Percentiles rank a stretch among this genome's conserved stretches.
Conservation (phyloP, 805 yeast genomes). For the Saccharomycopsis lassenensis region DNA sequence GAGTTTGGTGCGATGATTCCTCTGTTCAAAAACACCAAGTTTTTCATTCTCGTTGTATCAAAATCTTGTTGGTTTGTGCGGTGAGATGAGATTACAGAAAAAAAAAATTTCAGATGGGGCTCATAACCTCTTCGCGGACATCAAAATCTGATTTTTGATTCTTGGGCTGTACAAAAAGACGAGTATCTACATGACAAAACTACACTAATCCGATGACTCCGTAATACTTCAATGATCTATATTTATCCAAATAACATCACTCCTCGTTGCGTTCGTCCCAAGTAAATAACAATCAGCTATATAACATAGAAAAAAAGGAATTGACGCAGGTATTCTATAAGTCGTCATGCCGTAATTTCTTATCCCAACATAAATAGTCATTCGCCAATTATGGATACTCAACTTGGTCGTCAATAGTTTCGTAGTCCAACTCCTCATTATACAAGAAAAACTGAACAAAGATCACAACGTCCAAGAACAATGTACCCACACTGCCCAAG, state of each 20-base stretch:
- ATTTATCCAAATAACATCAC: background rate
- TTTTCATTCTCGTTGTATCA: slow-evolving; percentile 29
- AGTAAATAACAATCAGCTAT: too few species aligned
- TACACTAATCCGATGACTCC: too few species aligned
- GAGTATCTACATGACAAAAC: too few species aligned
- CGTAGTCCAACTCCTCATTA: slow-evolving; percentile 21
- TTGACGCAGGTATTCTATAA: too few species aligned
- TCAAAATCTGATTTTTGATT: too few species aligned
- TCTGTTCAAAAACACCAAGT: slow-evolving; percentile 40
- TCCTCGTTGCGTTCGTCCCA: background rate
- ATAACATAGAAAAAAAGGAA: too few species aligned
- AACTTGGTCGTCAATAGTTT: slow-evolving; percentile 3
- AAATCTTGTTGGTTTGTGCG: background rate
- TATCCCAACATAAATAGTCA: too few species aligned
- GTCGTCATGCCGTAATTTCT: too few species aligned
- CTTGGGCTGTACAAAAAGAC: too few species aligned
- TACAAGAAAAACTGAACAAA: slow-evolving; percentile 80
- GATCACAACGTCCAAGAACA: slow-evolving; percentile 71
- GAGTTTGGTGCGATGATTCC: slow-evolving; percentile 44
- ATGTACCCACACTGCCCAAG: slow-evolving; percentile 83
- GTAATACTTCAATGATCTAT: background rate
- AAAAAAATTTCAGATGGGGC: slow-evolving; percentile 1
- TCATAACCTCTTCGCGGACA: background rate
- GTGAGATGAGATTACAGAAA: background rate
- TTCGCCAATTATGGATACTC: too few species aligned